Evolutionary conservation across 2,329 filamentous ascomycete genomes (phyloP).

Genomic region (Ambrosiella xylebori): DNA sequence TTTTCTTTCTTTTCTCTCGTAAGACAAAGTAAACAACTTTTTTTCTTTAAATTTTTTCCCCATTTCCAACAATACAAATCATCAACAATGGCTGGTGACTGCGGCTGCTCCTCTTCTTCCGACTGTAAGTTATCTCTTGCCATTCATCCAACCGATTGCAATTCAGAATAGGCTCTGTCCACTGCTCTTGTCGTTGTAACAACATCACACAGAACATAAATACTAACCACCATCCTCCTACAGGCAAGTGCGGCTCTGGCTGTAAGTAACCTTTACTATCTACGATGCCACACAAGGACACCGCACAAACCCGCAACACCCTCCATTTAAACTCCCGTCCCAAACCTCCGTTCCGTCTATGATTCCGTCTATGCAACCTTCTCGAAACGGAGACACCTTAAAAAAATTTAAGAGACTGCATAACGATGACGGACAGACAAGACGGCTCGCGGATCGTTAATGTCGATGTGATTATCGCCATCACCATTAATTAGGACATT

Average conservation of each 20-base stretch:
- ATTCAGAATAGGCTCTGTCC: background rate
- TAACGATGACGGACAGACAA: background rate
- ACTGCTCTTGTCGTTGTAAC: background rate
- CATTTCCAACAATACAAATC: background rate
- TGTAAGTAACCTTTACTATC: constrained; percentile 2
- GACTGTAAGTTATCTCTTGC: constrained; percentile 4
- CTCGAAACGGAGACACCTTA: background rate
- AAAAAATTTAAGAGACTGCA: background rate
- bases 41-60: background rate
- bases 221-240: background rate
- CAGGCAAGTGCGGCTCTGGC: constrained; percentile 9
- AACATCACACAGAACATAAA: background rate
- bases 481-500: too few relatives aligned
- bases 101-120: constrained; percentile 7
- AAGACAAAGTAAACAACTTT: constrained; percentile 1
- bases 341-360: too few relatives aligned
- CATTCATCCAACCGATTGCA: background rate
- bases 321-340: too few relatives aligned
- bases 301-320: too few relatives aligned
- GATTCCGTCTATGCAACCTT: too few relatives aligned
- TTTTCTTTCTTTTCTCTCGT: background rate
- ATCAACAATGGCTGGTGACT: constrained; percentile 7
- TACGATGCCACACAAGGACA: background rate
- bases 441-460: background rate
- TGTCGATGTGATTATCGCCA: background rate